Evolutionary conservation across 257 asterid genomes (phyloP).

Genomic region (Salvia rosmarinus): DNA sequence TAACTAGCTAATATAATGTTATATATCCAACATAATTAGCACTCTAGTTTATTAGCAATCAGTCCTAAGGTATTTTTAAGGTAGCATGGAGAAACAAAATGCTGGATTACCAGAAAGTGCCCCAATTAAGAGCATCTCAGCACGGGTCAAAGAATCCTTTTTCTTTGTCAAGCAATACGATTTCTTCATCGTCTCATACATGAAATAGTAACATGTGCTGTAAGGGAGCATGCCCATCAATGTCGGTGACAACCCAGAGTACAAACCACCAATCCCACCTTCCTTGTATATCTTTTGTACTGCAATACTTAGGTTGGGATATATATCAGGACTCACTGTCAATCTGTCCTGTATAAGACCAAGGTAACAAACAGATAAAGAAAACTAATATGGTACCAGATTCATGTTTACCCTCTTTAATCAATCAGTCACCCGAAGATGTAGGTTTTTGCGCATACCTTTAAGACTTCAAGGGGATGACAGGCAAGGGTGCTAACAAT

Average conservation of each 20-base stretch:
- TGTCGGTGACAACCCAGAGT: conserved; percentile 81
- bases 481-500: conserved; percentile 85
- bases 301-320: conserved; percentile 78
- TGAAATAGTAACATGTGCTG: conserved; percentile 92
- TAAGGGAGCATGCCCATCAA: conserved; percentile 97
- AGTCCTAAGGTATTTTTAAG: neutral
- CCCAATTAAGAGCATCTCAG: conserved; percentile 86
- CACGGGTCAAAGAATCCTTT: conserved; percentile 64
- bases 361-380: conserved; percentile 2
- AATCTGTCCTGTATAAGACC: conserved; percentile 73
- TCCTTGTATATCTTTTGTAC: conserved; percentile 65
- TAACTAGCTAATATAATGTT: no score
- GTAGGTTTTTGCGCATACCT: conserved; percentile 52
- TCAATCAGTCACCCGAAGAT: neutral
- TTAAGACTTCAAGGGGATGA: conserved; percentile 95
- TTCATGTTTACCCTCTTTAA: neutral
- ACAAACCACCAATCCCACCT: conserved; percentile 72
- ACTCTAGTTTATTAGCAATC: neutral
- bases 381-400: neutral
- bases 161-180: conserved; percentile 74
- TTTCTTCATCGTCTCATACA: conserved; percentile 91
- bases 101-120: conserved; percentile 78
- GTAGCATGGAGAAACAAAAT: neutral
- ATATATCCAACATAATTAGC: neutral
- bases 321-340: conserved; percentile 78